Evolutionary conservation across 2,329 filamentous ascomycete genomes (phyloP), one percentile per base, ranked within the genome.

Genomic region (Dactylellina parvicollis): DNA sequence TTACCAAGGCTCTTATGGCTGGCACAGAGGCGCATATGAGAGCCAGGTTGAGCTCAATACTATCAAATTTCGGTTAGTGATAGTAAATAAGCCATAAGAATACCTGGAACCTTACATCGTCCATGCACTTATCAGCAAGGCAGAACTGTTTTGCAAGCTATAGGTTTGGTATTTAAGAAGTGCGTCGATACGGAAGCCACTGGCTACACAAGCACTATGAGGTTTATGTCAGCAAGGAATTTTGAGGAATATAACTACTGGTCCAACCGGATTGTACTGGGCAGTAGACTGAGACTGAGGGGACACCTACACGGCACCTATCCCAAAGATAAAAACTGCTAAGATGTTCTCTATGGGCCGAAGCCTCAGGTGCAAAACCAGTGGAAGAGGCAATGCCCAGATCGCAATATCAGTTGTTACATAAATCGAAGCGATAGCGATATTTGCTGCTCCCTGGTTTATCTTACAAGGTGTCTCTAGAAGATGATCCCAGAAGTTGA

Each of bases 141-240:
- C 12, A 1, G 56, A 60, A 16, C 30, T 60, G 20, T 18, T 5
- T 3, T 49, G 40, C 1, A 1, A 40, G 9, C 20, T 49, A 16
- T 38, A 60, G 30, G 26, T 38, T 4, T 47, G 28, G 14, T 24
- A 60, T 38, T 60, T 42, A n/a, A 49, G 28, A 14, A 60, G 24
- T 5, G 56, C 20, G 28, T 30, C 26, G 20, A 60, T 12, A 14
- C 56, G 32, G 30, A 49, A 60, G 7, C 26, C 56, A 9, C 56
- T 60, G 7, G 56, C 56, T n/a, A 60, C 30, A 38, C 56, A 60
- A 20, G 56, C 56, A 3, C 56, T 60, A n/a, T n/a, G n/a, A n/a
- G n/a, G n/a, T n/a, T n/a, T n/a, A n/a, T n/a, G n/a, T n/a, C n/a
- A n/a, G n/a, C n/a, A n/a, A n/a, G n/a, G n/a, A n/a, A n/a, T n/a